phyloP scores from a whole-genome alignment of 2,329 filamentous ascomycete genomes.

The Paramyrothecium roridum region DNA sequence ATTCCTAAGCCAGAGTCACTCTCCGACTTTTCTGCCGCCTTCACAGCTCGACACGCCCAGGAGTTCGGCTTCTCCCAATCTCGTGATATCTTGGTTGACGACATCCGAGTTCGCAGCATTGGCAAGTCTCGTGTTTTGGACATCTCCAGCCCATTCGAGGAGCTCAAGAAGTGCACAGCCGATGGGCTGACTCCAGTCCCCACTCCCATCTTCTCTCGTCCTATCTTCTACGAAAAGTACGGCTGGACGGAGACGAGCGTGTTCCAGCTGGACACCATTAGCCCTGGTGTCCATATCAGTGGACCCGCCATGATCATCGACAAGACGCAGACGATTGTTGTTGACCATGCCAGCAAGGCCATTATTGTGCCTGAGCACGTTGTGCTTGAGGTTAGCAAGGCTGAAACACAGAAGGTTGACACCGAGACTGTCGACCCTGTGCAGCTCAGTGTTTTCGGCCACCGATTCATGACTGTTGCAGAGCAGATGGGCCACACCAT shows the following conservation, averaged over 20 bases:
- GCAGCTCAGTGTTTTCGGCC: slow-evolving; percentile 70
- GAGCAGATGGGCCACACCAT: slow-evolving; percentile 77
- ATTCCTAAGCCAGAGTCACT: slow-evolving; percentile 20
- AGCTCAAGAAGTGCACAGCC: slow-evolving; percentile 14
- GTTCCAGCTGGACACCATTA: slow-evolving; percentile 16
- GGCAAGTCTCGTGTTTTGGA: slow-evolving; percentile 20
- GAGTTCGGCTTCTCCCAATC: slow-evolving; percentile 38
- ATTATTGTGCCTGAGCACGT: slow-evolving; percentile 29
- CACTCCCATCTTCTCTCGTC: slow-evolving; percentile 12
- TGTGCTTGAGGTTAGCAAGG: slow-evolving; percentile 26
- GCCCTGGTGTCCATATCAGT: slow-evolving; percentile 12
- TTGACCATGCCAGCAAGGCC: slow-evolving; percentile 43
- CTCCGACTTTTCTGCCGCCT: slow-evolving; percentile 26
- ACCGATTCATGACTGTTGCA: slow-evolving; percentile 78
- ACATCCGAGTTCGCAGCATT: slow-evolving; percentile 37
- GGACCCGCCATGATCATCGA: slow-evolving; percentile 72
- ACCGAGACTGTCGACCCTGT: slow-evolving; percentile 63
- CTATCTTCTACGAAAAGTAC: slow-evolving; percentile 20
- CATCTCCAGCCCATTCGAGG: slow-evolving; percentile 17
- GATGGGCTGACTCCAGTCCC: slow-evolving; percentile 7
- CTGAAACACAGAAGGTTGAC: slow-evolving; percentile 8
- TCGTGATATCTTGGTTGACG: slow-evolving; percentile 37
- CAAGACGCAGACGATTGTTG: slow-evolving; percentile 71
- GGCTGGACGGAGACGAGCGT: slow-evolving; percentile 22
- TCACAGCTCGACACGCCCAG: slow-evolving; percentile 31